A percentile compares a stretch with the other conserved stretches of the same genome.
Evolutionary conservation across 371 early-diverging fungal genomes (phyloP).

Genomic region (Quaeritorhiza haematococci): DNA sequence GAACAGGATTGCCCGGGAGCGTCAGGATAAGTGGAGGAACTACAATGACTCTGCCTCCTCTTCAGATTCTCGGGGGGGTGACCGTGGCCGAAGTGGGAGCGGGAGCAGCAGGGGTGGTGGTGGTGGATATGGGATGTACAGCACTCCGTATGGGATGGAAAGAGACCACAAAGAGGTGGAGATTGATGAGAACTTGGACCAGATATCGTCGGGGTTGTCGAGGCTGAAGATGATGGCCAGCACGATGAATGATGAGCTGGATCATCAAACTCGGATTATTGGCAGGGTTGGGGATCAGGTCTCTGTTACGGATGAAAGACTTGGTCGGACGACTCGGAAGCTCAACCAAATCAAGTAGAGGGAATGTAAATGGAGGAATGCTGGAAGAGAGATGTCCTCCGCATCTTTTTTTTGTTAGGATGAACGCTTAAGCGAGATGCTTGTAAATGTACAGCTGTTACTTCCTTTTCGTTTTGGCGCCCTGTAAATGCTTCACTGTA

Average conservation of each 20-base stretch:
- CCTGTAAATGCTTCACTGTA: no score
- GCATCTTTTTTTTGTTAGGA: no score
- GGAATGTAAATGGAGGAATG: no score
- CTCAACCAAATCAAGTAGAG: slow-evolving; percentile 12
- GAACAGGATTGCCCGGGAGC: no score
- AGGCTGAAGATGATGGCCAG: slow-evolving; percentile 68
- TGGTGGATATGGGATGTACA: slow-evolving; percentile 10
- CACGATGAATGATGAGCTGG: slow-evolving; percentile 69
- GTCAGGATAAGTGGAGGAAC: background rate
- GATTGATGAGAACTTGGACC: slow-evolving; percentile 70
- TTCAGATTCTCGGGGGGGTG: background rate
- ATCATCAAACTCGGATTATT: slow-evolving; percentile 55
- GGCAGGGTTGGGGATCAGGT: slow-evolving; percentile 18
- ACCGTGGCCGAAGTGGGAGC: background rate
- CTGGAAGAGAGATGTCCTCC: no score
- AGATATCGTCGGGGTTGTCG: slow-evolving; percentile 56
- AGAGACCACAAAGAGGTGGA: slow-evolving; percentile 65
- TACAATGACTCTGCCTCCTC: background rate
- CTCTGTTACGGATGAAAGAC: slow-evolving; percentile 17
- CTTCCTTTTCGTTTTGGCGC: no score
- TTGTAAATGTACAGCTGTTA: no score
- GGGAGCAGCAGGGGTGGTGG: background rate
- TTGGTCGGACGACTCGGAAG: slow-evolving; percentile 22
- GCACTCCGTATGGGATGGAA: slow-evolving; percentile 39
- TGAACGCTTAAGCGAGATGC: no score